phyloP scores from a whole-genome alignment of 2,329 filamentous ascomycete genomes.

The Colletotrichum graminicola region DNA sequence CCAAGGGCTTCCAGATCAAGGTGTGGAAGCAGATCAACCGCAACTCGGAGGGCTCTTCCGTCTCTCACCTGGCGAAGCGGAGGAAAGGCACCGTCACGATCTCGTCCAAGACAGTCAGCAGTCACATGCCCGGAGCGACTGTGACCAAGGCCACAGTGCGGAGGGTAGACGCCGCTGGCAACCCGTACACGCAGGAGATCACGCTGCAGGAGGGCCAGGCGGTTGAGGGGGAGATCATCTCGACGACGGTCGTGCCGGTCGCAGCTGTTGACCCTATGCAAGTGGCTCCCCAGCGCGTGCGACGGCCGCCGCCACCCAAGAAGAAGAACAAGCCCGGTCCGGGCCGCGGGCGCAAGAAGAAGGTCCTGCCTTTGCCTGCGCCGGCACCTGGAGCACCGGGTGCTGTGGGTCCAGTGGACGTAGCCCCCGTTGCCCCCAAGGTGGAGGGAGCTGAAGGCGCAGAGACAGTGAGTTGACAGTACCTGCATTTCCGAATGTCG shows the following conservation, averaged over 20 bases:
- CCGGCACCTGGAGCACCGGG: constrained; percentile 52
- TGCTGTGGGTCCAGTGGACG: constrained; percentile 49
- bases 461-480: constrained; percentile 35
- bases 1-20: constrained; percentile 67
- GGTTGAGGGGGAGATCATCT: constrained; percentile 85
- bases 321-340: constrained; percentile 82
- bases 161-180: constrained; percentile 81
- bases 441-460: constrained; percentile 33
- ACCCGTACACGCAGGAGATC: constrained; percentile 86
- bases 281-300: constrained; percentile 59
- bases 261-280: constrained; percentile 66
- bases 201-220: constrained; percentile 83
- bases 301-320: constrained; percentile 81
- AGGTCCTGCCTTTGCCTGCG: constrained; percentile 64
- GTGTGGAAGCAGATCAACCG: constrained; percentile 73
- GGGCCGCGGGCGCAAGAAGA: constrained; percentile 84
- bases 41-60: constrained; percentile 64
- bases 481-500: not conserved
- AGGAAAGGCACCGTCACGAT: constrained; percentile 72
- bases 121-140: constrained; percentile 62
- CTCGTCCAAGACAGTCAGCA: constrained; percentile 63
- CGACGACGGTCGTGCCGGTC: constrained; percentile 66
- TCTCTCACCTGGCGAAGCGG: constrained; percentile 71
- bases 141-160: constrained; percentile 85
- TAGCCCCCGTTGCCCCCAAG: constrained; percentile 46